Conservation (phyloP, 2,329 filamentous ascomycete genomes). For the Fusarium guadeloupense region DNA sequence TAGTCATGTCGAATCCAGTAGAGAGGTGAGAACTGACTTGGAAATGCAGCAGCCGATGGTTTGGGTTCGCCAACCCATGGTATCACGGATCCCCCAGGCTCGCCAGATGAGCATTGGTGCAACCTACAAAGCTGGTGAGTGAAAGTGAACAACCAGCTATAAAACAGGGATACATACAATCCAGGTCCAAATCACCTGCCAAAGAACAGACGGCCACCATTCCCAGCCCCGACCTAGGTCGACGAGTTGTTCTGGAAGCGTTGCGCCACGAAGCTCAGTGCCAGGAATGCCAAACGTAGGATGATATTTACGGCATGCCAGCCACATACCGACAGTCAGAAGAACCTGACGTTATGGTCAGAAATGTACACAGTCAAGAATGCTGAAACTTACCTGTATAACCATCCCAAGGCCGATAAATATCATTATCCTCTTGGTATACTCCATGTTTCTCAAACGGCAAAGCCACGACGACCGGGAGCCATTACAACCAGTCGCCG, state of each 20-base stretch:
- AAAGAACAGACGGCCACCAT: conserved; percentile 69
- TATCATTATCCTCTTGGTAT: conserved; percentile 56
- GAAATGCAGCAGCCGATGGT: conserved; percentile 62
- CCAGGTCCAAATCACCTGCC: conserved; percentile 71
- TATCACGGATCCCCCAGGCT: conserved; percentile 69
- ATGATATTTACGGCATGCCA: conserved; percentile 71
- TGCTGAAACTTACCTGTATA: conserved; percentile 57
- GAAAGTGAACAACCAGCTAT: accelerated
- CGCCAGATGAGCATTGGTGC: conserved; percentile 68
- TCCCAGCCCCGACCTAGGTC: conserved; percentile 66
- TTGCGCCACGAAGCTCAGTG: conserved; percentile 52
- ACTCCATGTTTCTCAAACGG: conserved; percentile 48
- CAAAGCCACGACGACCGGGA: conserved; percentile 25
- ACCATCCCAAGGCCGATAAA: conserved; percentile 64
- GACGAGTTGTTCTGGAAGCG: conserved; percentile 52
- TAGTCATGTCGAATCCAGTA: neutral
- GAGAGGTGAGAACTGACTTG: conserved; percentile 45
- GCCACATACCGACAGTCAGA: conserved; percentile 66
- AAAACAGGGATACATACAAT: conserved; percentile 47
- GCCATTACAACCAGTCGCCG: neutral
- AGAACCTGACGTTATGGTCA: conserved; percentile 55
- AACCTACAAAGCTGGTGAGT: conserved; percentile 2
- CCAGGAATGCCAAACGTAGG: conserved; percentile 66
- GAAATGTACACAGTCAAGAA: neutral
- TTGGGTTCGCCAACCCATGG: conserved; percentile 71